phyloP scores from a whole-genome alignment of 2,329 filamentous ascomycete genomes.

The Cladophialophora chaetospira region DNA sequence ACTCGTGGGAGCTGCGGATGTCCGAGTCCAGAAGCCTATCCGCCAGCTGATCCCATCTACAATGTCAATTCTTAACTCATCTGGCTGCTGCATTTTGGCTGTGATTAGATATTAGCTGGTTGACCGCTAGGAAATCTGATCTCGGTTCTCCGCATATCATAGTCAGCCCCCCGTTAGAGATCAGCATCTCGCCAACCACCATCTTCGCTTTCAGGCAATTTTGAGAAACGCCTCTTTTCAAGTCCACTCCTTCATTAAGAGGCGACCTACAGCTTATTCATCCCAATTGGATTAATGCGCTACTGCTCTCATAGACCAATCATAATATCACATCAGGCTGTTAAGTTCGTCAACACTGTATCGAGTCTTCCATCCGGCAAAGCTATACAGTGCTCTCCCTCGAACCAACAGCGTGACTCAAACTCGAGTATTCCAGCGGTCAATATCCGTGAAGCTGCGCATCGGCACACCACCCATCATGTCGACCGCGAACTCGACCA shows the following conservation, averaged over 20 bases:
- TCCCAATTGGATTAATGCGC: no score
- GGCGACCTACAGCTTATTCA: no score
- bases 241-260: background rate
- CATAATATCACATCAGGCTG: background rate
- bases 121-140: no score
- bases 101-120: no score
- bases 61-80: no score
- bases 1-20: no score
- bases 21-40: no score
- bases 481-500: slow-evolving; percentile 2
- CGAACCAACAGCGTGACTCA: background rate
- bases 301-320: background rate
- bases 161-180: no score
- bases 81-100: no score
- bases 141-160: no score
- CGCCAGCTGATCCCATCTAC: no score
- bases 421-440: background rate
- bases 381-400: background rate
- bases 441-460: background rate
- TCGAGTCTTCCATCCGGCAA: background rate
- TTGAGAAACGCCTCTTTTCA: background rate
- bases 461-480: slow-evolving; percentile 1
- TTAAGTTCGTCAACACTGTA: background rate
- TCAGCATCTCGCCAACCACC: no score
- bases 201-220: slow-evolving; percentile 1